Evolutionary conservation across 164 flowering plant genomes (phyloP), one percentile per base, ranked within the genome.

Genomic region (Tinospora cordifolia): DNA sequence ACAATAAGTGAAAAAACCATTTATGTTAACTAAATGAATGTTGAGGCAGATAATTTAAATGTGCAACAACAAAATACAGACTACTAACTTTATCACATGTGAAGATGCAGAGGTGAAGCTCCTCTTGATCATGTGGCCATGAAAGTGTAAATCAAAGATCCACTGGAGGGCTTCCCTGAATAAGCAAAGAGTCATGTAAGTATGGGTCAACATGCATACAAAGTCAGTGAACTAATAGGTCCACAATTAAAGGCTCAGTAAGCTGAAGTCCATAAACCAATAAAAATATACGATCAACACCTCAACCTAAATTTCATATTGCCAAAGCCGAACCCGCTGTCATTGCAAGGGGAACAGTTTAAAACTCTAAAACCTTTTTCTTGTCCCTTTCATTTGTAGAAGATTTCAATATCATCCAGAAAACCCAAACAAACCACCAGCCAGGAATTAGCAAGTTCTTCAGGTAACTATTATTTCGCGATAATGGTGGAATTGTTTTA

Each of bases 111-210:
- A 41, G 13, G 60, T 11, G n/a, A 49, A n/a, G 36, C 38, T 59
- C 27, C 22, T 1, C 64, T 21, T 14, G 57, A 13, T 58, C 62
- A 24, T 3, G 19, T 8, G 13, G 36, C 26, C 12, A 38, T 44
- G 21, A 8, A 19, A 17, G 38, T 19, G 27, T 49, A 21, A 15
- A 68, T 76, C 76, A 76, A 25, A 76, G 38, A 47, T 62, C 75
- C 60, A 76, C 70, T 7, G 79, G 73, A 40, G 79, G 79, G 69
- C 64, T 73, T 60, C 72, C 79, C 79, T 76, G 76, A 38, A 24
- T 24, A 63, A 62, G 54, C 68, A 58, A 3, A 63, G 0, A 30
- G 46, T 11, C 41, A 67, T 36, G 10, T 67, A 8, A 47, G 34
- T 13, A 67, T 34, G 21, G 25, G 25, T 34, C 12, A 26, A 49